Base-by-base conservation (phyloP, 495 filamentous ascomycete species). In the Parmelia sp. region DNA sequence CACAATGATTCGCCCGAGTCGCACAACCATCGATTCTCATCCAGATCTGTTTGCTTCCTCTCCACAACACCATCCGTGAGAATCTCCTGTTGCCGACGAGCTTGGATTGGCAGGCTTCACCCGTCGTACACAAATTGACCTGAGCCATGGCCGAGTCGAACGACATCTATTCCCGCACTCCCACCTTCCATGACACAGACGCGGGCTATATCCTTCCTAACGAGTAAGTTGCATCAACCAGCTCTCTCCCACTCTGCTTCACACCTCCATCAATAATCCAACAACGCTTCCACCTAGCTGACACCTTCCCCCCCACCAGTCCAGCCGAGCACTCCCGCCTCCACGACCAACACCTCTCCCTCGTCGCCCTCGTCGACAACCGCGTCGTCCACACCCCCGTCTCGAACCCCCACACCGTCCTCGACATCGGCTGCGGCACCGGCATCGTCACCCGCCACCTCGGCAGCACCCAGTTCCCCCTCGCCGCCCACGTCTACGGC, bases 381-480 rank as follows among this genome's bases (percentile, higher is more conserved):
- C 39, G 58, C 23, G 12, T 63, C 23, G 39, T 67, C 25, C 60
- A 67, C 35, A 61, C 65, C n/a, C 65, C 65, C 0, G 17, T 67
- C 27, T 25, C 9, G 2, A 29, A 47, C 15, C 53, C 61, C 4
- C 17, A 45, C 19, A 36, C 29, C 7, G 36, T 97, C 31, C 84
- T 97, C 47, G 92, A 97, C 75, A 89, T 96, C 45, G 92, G 92
- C 61, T 96, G 91, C 73, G 92, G 92, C 63, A 96, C 92, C 17
- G 89, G 88, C 40, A 93, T 96, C 56, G 94, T 92, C 90, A 82
- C 85, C 21, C 92, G 93, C 69, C 87, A 93, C 66, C 35, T 36
- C 4, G 35, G 35, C 4, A 36, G 35, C 35, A 36, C 35, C 5
- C 35, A 36, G 35, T 36, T 36, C 35, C 78, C 77, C 9, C 71